Percentiles rank a stretch among this genome's conserved stretches.
These are phyloP conservation scores for Phaseolus lunatus DNA, from an alignment of 306 rosid genomes.

Conservation along the genomic window DNA sequence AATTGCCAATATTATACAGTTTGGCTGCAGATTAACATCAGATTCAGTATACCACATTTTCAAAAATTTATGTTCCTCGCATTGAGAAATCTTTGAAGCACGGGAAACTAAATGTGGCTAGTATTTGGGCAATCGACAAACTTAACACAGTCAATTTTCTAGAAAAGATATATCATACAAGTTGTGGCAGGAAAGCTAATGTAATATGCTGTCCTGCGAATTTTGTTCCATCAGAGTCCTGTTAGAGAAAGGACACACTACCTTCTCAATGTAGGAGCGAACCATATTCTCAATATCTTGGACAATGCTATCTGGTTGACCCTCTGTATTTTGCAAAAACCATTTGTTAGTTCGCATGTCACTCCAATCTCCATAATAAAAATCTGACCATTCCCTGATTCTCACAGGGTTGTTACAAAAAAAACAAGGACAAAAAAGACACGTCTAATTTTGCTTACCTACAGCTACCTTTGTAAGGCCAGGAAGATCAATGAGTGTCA, in stretches of 20 bases:
- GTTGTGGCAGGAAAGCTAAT: slow-evolving; percentile 23
- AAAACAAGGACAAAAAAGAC: slow-evolving; percentile 40
- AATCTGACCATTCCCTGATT: slow-evolving; percentile 4
- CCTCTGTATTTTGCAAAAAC: slow-evolving; percentile 68
- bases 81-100: background rate
- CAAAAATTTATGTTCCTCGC: background rate
- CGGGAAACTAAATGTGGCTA: background rate
- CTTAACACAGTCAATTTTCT: slow-evolving; percentile 19
- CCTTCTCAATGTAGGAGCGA: slow-evolving; percentile 95
- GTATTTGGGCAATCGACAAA: background rate
- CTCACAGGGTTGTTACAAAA: slow-evolving; percentile 14
- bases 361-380: slow-evolving; percentile 4
- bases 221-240: background rate
- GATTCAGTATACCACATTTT: slow-evolving; percentile 31
- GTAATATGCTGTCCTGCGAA: slow-evolving; percentile 12
- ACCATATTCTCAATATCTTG: slow-evolving; percentile 93
- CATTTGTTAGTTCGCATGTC: slow-evolving; percentile 39
- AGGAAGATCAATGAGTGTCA: slow-evolving; percentile 96
- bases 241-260: slow-evolving; percentile 41
- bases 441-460: slow-evolving; percentile 61
- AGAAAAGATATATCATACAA: background rate
- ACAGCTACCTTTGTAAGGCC: slow-evolving; percentile 97
- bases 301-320: slow-evolving; percentile 95
- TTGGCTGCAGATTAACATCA: slow-evolving; percentile 71
- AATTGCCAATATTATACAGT: slow-evolving; percentile 89